Base-by-base conservation (phyloP, 805 yeast species). In the Zygosaccharomyces bailii region DNA sequence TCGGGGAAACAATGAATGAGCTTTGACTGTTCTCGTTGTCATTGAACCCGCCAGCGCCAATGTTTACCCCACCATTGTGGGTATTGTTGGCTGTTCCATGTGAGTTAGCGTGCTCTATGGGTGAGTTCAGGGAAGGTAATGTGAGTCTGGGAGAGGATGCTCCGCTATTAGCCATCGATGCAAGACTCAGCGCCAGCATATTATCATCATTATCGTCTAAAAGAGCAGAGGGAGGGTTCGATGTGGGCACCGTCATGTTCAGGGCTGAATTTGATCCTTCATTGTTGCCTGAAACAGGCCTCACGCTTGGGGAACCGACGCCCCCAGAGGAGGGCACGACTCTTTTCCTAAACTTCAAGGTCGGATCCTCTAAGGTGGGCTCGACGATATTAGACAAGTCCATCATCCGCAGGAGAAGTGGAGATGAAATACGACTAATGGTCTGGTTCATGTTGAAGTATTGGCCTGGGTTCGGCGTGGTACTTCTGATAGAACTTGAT, bases 91-190 rank as follows among this genome's bases (percentile, higher is more conserved):
- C 39, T 13, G 38, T 31, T 32, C 29, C 25, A 10, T 45, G 43
- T 10, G 46, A 37, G 23, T 34, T 38, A 13, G 46, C 48, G 29
- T 46, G 53, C 30, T 56, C 61, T 23, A 54, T 46, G 4, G 61
- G 56, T 8, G 62, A 58, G 27, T 55, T 53, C 27, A 63, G 45
- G 20, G 61, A 50, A 13, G 62, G 63, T 34, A 60, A 43, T n/a
- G 52, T 50, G 37, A 60, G 44, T 35, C 64, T 51, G 10, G 68
- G 68, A 4, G 67, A 63, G 2, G 67, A 61, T 4, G 61, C 59
- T 11, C 66, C 62, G 37, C 65, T 61, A 41, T 61, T 61, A 19
- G 68, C 68, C 66, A 64, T 62, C 11, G 65, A 60, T 4, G 68
- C 61, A 20, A 64, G 46, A 43, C 67, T 62, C 39, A 64, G 48